Base-by-base conservation (phyloP, 768 basidiomycete genomes). In the Neoboletus magnificus region DNA sequence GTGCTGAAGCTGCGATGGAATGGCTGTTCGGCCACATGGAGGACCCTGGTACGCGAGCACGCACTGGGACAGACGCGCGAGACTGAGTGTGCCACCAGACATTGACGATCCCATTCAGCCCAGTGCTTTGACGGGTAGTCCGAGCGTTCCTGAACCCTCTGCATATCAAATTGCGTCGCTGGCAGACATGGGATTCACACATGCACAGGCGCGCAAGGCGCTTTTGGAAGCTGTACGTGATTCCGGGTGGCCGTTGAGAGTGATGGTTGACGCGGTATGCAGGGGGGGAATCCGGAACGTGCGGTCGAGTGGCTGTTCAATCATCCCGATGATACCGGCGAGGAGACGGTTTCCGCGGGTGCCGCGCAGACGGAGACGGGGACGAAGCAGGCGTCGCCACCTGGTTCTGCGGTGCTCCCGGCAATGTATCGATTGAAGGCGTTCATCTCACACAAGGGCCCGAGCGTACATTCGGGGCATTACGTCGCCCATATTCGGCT, bases 11-110 rank as follows among this genome's bases (percentile, higher is more conserved):
- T 0, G 97, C 97, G 0, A 96, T 96, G 93, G 86, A 93, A 55
- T 99, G 96, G 96, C 71, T 99, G 40, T 96, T 98, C 66, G 78
- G 71, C 42, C 96, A 98, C 69, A 91, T 95, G 91, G 95, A 98
- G 1, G 96, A 98, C 71, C 78, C 92, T 13, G 91, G 93, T 91
- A 43, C 9, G 76, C 60, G 8, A 36, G 5, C 22, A 40, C 5
- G 1, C 5, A 30, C 30, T 5, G 2, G 8, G 40, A 39, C 22
- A 18, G 37, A 42, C 4, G 33, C 23, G 8, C n/a, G 22, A 30
- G 22, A 35, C 35, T 29, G 48, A 65, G 7, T 1, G 16, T 37
- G n/a, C 5, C 4, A 13, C 2, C 62, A 95, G 95, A 95, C 66
- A 94, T 98, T 66, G 95, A 98, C 68, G 78, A 76, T 1, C 94